Evolutionary conservation across 2,329 filamentous ascomycete genomes (phyloP), one percentile per base, ranked within the genome.

Genomic region (Elsinoe necatrix): DNA sequence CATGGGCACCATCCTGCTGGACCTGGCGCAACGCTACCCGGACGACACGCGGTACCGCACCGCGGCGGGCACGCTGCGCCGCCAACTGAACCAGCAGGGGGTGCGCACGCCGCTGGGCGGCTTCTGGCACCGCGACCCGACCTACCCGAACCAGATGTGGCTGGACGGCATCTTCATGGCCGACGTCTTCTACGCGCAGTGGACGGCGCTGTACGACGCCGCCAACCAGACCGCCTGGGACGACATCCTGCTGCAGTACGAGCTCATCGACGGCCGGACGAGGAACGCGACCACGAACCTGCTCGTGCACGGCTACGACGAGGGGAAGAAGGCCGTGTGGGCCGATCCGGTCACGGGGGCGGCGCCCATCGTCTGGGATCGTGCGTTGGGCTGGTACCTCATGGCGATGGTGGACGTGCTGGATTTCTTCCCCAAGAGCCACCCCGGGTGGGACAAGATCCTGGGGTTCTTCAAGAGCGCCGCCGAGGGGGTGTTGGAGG

Each of bases 11-110:
- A 77, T 95, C 57, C 87, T 85, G 68, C 78, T 96, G 50, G 89
- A 95, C 71, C 89, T 95, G 68, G 81, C 95, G 63, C 85, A 85
- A 34, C 55, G 16, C 29, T 18, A 35, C 48, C 48, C 48, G n/a
- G 31, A 29, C 2, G 27, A 50, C 11, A 35, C 48, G 86, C 88
- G 5, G 80, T 83, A 2, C 80, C 85, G 61, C 83, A 14, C 35
- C 85, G 42, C 85, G 81, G 39, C 87, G 88, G 18, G 91, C 29
- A 95, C 69, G 90, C 89, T 6, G 82, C 89, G 48, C 78, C 95
- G 58, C 95, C 90, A 1, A 91, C 89, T 4, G 81, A 95, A 25
- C 88, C 95, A 69, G 80, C 48, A 18, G 3, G 48, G 48, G 31
- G 16, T 37, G 25, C 62, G 61, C 1, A 71, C 68, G 31, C 57